phyloP scores from a whole-genome alignment of 2,329 filamentous ascomycete species.

The Colletotrichum godetiae region DNA sequence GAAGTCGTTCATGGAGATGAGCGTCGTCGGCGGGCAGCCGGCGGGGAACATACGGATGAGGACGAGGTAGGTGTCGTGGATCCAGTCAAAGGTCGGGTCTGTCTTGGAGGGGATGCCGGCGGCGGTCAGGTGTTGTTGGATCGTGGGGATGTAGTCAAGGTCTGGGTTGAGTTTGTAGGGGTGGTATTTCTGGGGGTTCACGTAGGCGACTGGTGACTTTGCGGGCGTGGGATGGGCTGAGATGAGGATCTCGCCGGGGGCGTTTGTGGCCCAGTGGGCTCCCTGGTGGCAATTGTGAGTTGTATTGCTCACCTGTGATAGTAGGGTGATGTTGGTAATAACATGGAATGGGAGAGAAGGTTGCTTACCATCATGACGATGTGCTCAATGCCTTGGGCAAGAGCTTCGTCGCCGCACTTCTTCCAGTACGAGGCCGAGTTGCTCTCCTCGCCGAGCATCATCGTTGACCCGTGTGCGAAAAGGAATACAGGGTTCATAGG shows the following conservation, averaged over 20 bases:
- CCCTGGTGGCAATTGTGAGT: conserved; percentile 52
- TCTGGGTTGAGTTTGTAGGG: conserved; percentile 72
- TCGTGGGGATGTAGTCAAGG: conserved; percentile 58
- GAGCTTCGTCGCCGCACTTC: conserved; percentile 70
- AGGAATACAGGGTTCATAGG: conserved; percentile 68
- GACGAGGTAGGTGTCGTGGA: conserved; percentile 77
- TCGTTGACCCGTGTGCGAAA: conserved; percentile 78
- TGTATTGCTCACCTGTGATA: background rate
- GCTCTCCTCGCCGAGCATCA: conserved; percentile 77
- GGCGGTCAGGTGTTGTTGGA: conserved; percentile 61
- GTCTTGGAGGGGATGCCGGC: conserved; percentile 64
- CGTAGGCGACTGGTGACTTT: conserved; percentile 75
- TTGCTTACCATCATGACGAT: conserved; percentile 71
- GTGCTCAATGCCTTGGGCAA: conserved; percentile 68
- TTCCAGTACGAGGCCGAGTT: conserved; percentile 74
- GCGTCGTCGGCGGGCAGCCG: conserved; percentile 72
- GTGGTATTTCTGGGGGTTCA: conserved; percentile 73
- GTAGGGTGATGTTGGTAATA: background rate
- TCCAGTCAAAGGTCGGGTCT: conserved; percentile 74
- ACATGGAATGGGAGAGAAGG: background rate
- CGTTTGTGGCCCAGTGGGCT: conserved; percentile 72
- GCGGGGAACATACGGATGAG: conserved; percentile 76
- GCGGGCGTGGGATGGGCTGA: conserved; percentile 68
- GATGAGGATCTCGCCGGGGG: conserved; percentile 67
- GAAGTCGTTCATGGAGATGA: conserved; percentile 49